Conservation (phyloP, 306 rosid species). For the Glycine tomentella region DNA sequence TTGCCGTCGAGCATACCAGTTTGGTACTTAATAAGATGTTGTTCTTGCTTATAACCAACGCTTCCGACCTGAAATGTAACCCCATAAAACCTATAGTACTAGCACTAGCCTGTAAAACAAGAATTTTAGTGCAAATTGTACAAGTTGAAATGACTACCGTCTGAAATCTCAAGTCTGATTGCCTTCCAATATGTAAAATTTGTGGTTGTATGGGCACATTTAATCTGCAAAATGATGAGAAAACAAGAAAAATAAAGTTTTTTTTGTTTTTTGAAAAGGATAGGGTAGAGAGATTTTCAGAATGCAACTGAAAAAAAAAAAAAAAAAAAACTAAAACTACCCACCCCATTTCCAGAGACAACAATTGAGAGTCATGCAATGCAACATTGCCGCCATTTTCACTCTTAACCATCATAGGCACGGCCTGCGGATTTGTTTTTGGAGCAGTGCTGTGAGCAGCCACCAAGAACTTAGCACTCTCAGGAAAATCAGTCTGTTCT, state of each 20-base stretch:
- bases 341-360: constrained; percentile 60
- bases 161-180: constrained; percentile 49
- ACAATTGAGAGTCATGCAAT: constrained; percentile 43
- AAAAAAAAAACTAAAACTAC: constrained; percentile 51
- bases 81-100: constrained; percentile 12
- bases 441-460: constrained; percentile 42
- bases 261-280: background rate
- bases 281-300: background rate
- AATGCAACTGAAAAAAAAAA: constrained; percentile 36
- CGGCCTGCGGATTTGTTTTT: constrained; percentile 33
- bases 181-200: constrained; percentile 44
- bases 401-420: constrained; percentile 45
- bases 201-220: constrained; percentile 51
- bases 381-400: constrained; percentile 47
- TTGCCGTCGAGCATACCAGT: constrained; percentile 53
- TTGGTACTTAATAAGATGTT: constrained; percentile 40
- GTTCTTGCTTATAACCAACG: constrained; percentile 52
- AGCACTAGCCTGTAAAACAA: constrained; percentile 26
- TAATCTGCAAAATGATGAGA: constrained; percentile 50
- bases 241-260: constrained; percentile 8
- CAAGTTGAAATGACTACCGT: constrained; percentile 53
- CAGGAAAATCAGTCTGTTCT: constrained; percentile 37
- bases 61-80: constrained; percentile 51
- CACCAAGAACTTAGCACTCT: constrained; percentile 34
- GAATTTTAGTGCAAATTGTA: background rate